These are phyloP conservation scores for Yamagishiella unicocca DNA, from an alignment of 139 green algal genomes.

Conservation along the genomic window DNA sequence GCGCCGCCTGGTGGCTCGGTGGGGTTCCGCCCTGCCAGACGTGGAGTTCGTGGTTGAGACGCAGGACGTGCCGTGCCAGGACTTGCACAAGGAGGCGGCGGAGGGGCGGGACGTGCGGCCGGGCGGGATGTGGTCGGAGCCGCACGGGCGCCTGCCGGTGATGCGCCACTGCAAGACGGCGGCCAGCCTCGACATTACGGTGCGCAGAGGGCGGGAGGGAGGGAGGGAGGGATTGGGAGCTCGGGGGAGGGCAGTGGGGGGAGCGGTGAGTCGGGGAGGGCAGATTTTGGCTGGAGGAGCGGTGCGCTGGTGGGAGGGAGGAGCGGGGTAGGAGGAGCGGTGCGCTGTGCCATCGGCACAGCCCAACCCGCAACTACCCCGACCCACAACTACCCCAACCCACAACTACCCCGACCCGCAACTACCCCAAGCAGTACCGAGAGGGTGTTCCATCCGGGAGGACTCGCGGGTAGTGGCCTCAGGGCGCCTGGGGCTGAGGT, in stretches of 20 bases:
- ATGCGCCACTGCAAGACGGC: slow-evolving; percentile 35
- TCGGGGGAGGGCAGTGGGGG: neutral
- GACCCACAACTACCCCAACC: too few relatives aligned
- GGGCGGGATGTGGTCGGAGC: neutral
- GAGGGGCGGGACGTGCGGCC: neutral
- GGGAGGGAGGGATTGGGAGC: too few relatives aligned
- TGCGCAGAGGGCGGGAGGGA: neutral
- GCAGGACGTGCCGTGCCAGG: slow-evolving; percentile 19
- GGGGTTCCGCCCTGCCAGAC: slow-evolving; percentile 39
- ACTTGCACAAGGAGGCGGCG: neutral
- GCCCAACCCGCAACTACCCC: too few relatives aligned
- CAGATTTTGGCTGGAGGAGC: neutral
- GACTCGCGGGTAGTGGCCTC: too few relatives aligned
- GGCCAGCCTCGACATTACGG: neutral
- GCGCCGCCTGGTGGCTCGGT: slow-evolving; percentile 6
- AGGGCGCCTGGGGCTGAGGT: too few relatives aligned
- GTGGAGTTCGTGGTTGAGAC: slow-evolving; percentile 52
- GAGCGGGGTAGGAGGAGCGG: neutral
- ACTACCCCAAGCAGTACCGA: too few relatives aligned
- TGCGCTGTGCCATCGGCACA: too few relatives aligned
- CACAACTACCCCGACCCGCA: too few relatives aligned
- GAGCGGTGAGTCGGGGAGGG: neutral
- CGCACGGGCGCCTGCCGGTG: slow-evolving; percentile 11
- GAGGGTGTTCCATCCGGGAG: too few relatives aligned
- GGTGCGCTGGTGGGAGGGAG: too few relatives aligned